Evolutionary conservation across 176 grass and related monocot genomes (phyloP), one percentile per base, ranked within the genome.

Genomic region (Phoenix dactylifera): DNA sequence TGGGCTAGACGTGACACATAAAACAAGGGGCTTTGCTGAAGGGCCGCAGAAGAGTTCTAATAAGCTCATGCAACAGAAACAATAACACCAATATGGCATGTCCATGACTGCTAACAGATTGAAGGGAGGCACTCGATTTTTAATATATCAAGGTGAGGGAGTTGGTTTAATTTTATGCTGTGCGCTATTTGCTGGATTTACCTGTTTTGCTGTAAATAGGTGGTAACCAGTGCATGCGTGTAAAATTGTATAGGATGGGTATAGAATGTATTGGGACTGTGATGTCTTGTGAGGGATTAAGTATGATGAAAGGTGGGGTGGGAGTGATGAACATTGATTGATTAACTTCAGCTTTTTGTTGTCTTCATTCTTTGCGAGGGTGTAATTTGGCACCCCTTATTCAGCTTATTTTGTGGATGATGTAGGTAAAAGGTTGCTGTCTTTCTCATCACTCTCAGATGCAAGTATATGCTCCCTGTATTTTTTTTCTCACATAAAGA

Each of bases 341-440:
- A 58, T 56, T 68, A 78, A 50, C 54, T 32, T 64, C 63, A 75
- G 58, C 50, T 51, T 69, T 62, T 18, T 73, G 63, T 17, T 88
- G 54, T 1, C 35, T 82, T 76, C 68, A 86, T 98, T 93, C 82
- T 77, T 89, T 78, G 59, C 76, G 48, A 74, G 85, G 88, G 88
- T 89, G 94, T 83, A 76, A 86, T 92, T 86, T 86, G 52, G 60
- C 76, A 76, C 85, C 85, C 82, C 22, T 55, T 63, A 24, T 63
- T 61, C 26, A 35, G 3, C 28, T 63, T 29, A 18, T 26, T 71
- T 18, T 20, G 4, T 54, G 19, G 50, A 20, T 20, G n/a, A 3
- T 54, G 15, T 25, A 14, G 50, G 18, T 30, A 4, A 30, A 29
- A 30, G 28, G 5, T 6, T 5, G 28, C 6, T 1, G 28, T 5